Conservation (phyloP, 257 asterid species). For the Nyctanthes arbortristis region DNA sequence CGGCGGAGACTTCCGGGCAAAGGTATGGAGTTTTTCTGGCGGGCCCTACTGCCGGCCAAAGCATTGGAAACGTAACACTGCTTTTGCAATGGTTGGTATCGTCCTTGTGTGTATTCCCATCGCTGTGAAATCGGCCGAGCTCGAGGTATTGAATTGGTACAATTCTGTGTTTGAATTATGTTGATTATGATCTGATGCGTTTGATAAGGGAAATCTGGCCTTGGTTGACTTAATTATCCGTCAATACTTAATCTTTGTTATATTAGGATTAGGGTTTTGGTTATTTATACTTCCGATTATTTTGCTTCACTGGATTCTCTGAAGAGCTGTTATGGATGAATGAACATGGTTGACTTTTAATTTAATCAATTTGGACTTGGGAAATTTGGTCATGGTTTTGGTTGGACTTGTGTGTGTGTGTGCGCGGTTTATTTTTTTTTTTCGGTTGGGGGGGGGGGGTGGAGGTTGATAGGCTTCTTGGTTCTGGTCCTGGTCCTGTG, state of each 20-base stretch:
- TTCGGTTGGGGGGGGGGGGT: too few relatives aligned
- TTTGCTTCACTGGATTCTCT: not conserved
- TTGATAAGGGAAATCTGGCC: not conserved
- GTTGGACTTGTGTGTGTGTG: too few relatives aligned
- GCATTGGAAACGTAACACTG: slow-evolving; percentile 98
- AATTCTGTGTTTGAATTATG: not conserved
- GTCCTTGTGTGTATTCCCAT: slow-evolving; percentile 50
- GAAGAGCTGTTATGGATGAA: too few relatives aligned
- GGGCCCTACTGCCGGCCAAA: slow-evolving; percentile 92
- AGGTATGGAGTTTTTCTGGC: slow-evolving; percentile 92
- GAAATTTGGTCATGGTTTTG: too few relatives aligned
- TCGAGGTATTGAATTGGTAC: not conserved
- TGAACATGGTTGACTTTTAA: too few relatives aligned
- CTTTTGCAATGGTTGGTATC: slow-evolving; percentile 88
- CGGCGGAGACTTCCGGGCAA: slow-evolving; percentile 79
- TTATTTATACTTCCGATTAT: not conserved
- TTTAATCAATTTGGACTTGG: too few relatives aligned
- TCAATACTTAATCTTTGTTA: not conserved
- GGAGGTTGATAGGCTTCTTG: too few relatives aligned
- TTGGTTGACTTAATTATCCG: not conserved
- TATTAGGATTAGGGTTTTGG: not conserved
- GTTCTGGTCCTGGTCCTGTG: too few relatives aligned
- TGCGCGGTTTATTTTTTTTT: too few relatives aligned
- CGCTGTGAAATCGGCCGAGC: slow-evolving; percentile 21
- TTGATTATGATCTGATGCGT: not conserved